Evolutionary conservation across 768 basidiomycete genomes (phyloP).

Genomic region (Leccinum uliginosum): DNA sequence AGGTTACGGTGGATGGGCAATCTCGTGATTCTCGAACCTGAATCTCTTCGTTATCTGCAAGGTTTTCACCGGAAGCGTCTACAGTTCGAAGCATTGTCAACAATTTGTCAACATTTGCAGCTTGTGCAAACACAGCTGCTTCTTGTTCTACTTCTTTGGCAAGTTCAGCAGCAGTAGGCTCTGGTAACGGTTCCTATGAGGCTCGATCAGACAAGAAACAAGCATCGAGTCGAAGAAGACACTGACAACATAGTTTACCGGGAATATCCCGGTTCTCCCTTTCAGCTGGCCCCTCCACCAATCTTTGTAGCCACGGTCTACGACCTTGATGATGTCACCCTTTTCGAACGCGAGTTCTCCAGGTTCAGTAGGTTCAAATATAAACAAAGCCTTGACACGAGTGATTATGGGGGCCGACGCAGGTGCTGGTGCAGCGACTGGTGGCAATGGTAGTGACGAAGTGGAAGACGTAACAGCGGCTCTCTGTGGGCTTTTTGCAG

Average conservation of each 20-base stretch:
- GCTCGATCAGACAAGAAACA: background rate
- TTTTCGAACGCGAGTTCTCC: slow-evolving; percentile 90
- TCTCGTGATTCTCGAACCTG: slow-evolving; percentile 44
- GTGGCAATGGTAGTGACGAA: slow-evolving; percentile 23
- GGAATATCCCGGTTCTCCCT: slow-evolving; percentile 92
- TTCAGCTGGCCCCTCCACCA: slow-evolving; percentile 96
- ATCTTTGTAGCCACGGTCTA: slow-evolving; percentile 90
- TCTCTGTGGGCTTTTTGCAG: slow-evolving; percentile 47
- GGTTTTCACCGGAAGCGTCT: slow-evolving; percentile 73
- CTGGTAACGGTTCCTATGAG: slow-evolving; percentile 74
- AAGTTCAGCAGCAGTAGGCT: slow-evolving; percentile 72
- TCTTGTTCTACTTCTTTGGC: slow-evolving; percentile 84
- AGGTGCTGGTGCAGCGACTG: slow-evolving; percentile 13
- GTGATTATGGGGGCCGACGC: slow-evolving; percentile 49
- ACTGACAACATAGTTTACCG: slow-evolving; percentile 91
- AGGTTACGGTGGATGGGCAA: slow-evolving; percentile 2
- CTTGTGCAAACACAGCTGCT: slow-evolving; percentile 81
- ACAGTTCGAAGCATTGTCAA: slow-evolving; percentile 67
- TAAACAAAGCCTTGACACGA: slow-evolving; percentile 84
- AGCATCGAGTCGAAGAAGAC: background rate
- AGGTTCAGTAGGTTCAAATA: slow-evolving; percentile 81
- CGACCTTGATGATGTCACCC: slow-evolving; percentile 92
- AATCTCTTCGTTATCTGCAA: slow-evolving; percentile 91
- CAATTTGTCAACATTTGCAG: slow-evolving; percentile 78
- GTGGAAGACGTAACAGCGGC: slow-evolving; percentile 24